Base-by-base conservation (phyloP, 1,139 yeast genomes). In the Suhomyces anneliseae region DNA sequence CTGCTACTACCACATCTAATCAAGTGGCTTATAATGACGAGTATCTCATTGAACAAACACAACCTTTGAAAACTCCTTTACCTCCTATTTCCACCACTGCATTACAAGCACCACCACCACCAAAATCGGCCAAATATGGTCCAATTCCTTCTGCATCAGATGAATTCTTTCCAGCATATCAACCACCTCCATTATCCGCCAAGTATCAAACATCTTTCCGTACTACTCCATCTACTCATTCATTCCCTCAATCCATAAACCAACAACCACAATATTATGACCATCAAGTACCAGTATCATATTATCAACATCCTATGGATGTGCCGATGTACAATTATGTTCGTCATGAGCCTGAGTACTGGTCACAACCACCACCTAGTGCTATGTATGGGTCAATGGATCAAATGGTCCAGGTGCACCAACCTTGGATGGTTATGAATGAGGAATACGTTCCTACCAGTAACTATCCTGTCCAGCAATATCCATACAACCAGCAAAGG, bases 21-120 rank as follows among this genome's bases (percentile, higher is more conserved):
- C 79, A 62, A 52, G 65, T 68, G 52, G 76, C 54, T 9, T 62
- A 65, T 44, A 74, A 72, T 45, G 78, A 73, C 40, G 78, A 75
- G 48, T 72, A 74, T 39, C 57, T 76, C 41, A 77, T 78, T 41
- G 81, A 78, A 51, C 82, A 78, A 53, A 70, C 82, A 0, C 71
- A 70, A 37, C 78, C 79, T 1, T 43, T 55, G 41, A 54, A 54
- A 27, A 56, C 58, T 2, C 66, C 69, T 5, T 48, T 64, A 33
- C 58, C 60, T 7, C 51, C 55, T 24, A 29, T 46, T 10, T 34
- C 46, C 12, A 44, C 54, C 6, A 38, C 61, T 10, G 27, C 39
- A 11, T 29, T 47, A n/a, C 50, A 51, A 39, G 31, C 39, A n/a
- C 24, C 45, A 12, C 50, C 50, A 38, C 62, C 51, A 27, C 56